Evolutionary conservation across 495 filamentous ascomycete genomes (phyloP), one percentile per base, ranked within the genome.

Genomic region (Rhypophila decipiens): DNA sequence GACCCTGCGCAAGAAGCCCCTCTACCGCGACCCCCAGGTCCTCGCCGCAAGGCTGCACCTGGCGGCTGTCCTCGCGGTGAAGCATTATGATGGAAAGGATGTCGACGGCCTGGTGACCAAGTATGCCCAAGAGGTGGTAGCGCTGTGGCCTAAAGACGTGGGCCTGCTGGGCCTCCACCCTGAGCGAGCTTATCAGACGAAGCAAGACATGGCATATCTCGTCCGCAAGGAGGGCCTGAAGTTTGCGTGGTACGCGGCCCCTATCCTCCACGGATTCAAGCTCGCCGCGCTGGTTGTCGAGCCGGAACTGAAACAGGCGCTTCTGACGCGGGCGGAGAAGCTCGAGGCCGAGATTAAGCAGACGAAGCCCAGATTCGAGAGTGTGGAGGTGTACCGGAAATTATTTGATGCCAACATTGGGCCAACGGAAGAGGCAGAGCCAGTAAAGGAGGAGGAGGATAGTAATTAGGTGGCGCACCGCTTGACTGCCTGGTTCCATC

Each of bases 181-280:
- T 4, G 41, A 39, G 18, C 52, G 37, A 13, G 47, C 58, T 12
- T 65, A 61, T 49, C 11, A 18, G 11, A 7, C 51, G 23, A 2
- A 13, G 12, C 7, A 36, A 2, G 49, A 46, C 22, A 23, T 67
- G 49, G 20, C 18, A 8, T 72, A 71, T 51, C 47, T 73, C 12
- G 1, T 24, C 7, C 8, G 1, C 19, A 18, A 46, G 12, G 50
- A 43, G 4, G 56, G 50, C 46, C n/a, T n/a, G n/a, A 49, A 50
- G 18, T 70, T 60, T 39, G 15, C 70, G 1, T 29, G 23, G 15
- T 7, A 56, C 3, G 53, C 58, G 5, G 35, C 64, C 11, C 67
- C 69, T 38, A 43, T 72, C 11, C 51, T 72, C 2, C 60, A 68
- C 47, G 71, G 70, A 18, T 52, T 77, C 41, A 63, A 60, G 5